Base-by-base conservation (phyloP, 176 grass and related monocot species). In the Eragrostis nindensis region DNA sequence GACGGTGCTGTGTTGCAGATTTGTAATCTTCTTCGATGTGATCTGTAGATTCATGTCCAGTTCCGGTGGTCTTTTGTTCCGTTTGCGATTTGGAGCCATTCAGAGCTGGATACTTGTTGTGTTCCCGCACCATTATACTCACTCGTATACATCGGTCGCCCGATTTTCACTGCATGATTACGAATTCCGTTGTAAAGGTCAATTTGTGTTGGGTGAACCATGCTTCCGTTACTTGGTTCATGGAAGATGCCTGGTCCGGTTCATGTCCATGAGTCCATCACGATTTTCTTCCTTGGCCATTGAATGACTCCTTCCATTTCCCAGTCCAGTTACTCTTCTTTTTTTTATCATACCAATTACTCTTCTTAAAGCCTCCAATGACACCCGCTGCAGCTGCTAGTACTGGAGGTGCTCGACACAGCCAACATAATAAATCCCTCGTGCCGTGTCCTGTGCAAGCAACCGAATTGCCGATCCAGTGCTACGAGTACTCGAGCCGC, bases 231-330 rank as follows among this genome's bases (percentile, higher is more conserved):
- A 9, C 22, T 63, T 25, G 18, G 47, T 47, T 12, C 74, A 62
- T 29, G 74, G 60, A 32, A 32, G 27, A 15, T 36, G 32, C 32
- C 32, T 76, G 22, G n/a, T n/a, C n/a, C n/a, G n/a, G n/a, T n/a
- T n/a, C n/a, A n/a, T n/a, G n/a, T n/a, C n/a, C 29, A 44, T 82
- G 73, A n/a, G 67, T 73, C 80, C 74, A 25, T 65, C 25, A 66
- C 72, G 56, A 39, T 29, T 3, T 4, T 12, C 40, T 70, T 81
- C 53, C 71, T 22, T 12, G 7, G 7, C 62, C 70, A 53, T 81
- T 81, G 61, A 75, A 69, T 69, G 78, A 2, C 29, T 15, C 15
- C 39, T 42, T 50, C 17, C 54, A 11, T 43, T 12, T 17, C 19
- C 2, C 5, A 61, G 49, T 27, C 59, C 40, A 21, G 49, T 60